Percentiles rank a stretch among this genome's conserved stretches.
These are phyloP conservation scores for Glaciozyma martinii DNA, from an alignment of 768 basidiomycete species.

Conservation along the genomic window DNA sequence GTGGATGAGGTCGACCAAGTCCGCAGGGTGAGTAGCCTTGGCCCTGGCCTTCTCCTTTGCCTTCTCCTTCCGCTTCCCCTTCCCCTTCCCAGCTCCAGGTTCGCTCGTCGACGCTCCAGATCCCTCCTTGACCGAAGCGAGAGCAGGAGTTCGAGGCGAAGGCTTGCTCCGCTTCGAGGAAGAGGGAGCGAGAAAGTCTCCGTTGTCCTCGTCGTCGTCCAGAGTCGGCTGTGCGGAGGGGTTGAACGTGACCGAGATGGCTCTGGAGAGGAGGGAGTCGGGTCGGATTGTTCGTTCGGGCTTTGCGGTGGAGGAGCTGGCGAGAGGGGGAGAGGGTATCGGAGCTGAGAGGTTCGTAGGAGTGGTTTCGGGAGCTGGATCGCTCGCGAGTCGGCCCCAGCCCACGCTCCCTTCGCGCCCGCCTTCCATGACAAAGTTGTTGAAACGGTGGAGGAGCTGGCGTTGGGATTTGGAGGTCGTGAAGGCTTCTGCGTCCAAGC, in stretches of 20 bases:
- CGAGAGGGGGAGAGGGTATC: constrained; percentile 22
- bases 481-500: constrained; percentile 60
- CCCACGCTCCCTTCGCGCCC: constrained; percentile 28
- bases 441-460: constrained; percentile 71
- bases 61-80: constrained; percentile 17
- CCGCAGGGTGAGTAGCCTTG: constrained; percentile 25
- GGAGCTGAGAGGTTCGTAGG: background rate
- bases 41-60: constrained; percentile 33
- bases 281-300: background rate
- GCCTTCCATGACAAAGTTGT: constrained; percentile 54
- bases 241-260: constrained; percentile 6
- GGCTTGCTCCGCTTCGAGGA: background rate
- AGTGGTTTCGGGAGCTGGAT: constrained; percentile 28
- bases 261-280: background rate
- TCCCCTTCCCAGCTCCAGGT: background rate
- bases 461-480: constrained; percentile 64
- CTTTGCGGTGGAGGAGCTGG: background rate
- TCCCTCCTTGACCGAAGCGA: too few species aligned
- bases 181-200: background rate
- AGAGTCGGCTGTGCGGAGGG: background rate
- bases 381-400: constrained; percentile 27
- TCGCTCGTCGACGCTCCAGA: background rate
- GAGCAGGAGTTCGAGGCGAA: background rate
- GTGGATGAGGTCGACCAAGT: constrained; percentile 11
- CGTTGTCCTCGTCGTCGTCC: background rate